Evolutionary conservation across 495 filamentous ascomycete genomes (phyloP).

Genomic region (Daldinia caldariorum): DNA sequence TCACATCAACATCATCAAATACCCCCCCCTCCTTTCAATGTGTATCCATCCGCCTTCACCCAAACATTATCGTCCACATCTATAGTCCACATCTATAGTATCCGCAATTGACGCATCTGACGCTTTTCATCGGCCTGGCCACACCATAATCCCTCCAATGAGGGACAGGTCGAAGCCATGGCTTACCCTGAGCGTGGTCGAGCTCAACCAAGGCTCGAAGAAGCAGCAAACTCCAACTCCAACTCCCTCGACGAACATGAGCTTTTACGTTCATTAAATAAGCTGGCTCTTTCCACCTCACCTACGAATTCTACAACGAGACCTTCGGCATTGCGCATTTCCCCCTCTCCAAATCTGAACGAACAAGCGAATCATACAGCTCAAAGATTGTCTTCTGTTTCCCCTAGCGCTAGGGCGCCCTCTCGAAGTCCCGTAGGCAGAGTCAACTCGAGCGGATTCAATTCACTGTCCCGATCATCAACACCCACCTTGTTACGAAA

Average conservation of each 20-base stretch:
- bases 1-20: slow-evolving; percentile 12
- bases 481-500: slow-evolving; percentile 62
- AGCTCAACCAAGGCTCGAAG: slow-evolving; percentile 31
- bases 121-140: background rate
- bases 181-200: slow-evolving; percentile 39
- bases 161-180: slow-evolving; percentile 30
- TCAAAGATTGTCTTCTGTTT: slow-evolving; percentile 36
- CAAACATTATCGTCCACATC: slow-evolving; percentile 1
- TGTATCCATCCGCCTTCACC: background rate
- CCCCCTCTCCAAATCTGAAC: slow-evolving; percentile 35
- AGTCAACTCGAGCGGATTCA: slow-evolving; percentile 48
- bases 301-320: slow-evolving; percentile 44
- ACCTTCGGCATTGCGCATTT: slow-evolving; percentile 42
- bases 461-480: slow-evolving; percentile 56
- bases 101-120: background rate
- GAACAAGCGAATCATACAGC: slow-evolving; percentile 9
- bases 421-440: slow-evolving; percentile 63
- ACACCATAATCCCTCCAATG: slow-evolving; percentile 27
- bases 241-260: slow-evolving; percentile 44
- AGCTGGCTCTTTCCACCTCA: slow-evolving; percentile 53
- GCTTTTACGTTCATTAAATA: slow-evolving; percentile 54
- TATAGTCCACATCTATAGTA: slow-evolving; percentile 4
- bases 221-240: slow-evolving; percentile 37
- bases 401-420: slow-evolving; percentile 51
- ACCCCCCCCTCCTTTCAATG: slow-evolving; percentile 8